Base-by-base conservation (phyloP, 176 grass and related monocot genomes). In the Carex kokanica region DNA sequence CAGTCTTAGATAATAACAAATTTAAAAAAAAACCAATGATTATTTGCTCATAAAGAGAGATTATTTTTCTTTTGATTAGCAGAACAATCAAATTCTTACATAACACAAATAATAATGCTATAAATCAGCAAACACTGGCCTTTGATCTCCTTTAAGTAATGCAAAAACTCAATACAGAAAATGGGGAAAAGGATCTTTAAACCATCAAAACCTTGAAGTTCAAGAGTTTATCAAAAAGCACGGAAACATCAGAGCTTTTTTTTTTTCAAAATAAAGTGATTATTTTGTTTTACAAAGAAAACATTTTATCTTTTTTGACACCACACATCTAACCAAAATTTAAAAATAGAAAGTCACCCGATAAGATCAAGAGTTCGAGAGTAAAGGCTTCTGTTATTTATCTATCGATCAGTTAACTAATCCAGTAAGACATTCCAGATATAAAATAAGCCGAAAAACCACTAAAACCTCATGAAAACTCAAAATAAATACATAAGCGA, bases 381-480 rank as follows among this genome's bases (percentile, higher is more conserved):
- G 40, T 15, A 78, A 32, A 16, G 2, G 53, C 38, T 18, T 32
- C 32, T 79, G 17, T 60, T 60, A 60, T 21, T 36, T 64, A 43
- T 43, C 31, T 7, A 41, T 40, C 14, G 63, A 62, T n/a, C 53
- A 27, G 21, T 54, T 31, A 41, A 3, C 56, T 63, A 40, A 81
- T 43, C 7, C 0, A 20, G 7, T 24, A 13, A 31, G 1, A 41
- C 51, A 58, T 36, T 58, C 49, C 24, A 80, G 13, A 31, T 20
- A 20, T 43, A 32, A 21, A 59, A 49, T 4, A 24, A 51, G 20
- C 60, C 41, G 21, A 66, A 45, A 82, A 82, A 6, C 17, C 40
- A 43, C 40, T 64, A 25, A 82, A 65, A 66, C 38, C 79, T 65
- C n/a, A 31, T 49, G 23, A 82, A 82, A 82, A 8, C 10, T 13